Evolutionary conservation across 129 eudicot genomes (phyloP).

Genomic region (Helianthus annuus): DNA sequence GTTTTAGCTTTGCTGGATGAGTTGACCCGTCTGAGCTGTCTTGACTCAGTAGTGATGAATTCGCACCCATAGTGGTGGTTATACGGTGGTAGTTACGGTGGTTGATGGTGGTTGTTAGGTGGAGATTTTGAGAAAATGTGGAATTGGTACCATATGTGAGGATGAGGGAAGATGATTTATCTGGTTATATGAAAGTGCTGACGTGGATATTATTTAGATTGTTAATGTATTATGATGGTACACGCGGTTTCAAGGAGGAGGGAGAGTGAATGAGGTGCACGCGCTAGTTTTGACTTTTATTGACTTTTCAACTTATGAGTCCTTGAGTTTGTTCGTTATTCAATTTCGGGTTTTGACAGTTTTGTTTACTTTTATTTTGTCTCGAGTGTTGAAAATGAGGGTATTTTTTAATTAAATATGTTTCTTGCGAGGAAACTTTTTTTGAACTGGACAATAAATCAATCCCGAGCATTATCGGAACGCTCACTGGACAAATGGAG

Average conservation of each 20-base stretch:
- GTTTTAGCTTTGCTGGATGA: conserved; percentile 48
- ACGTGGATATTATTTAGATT: conserved; percentile 18
- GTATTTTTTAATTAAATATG: too few relatives aligned
- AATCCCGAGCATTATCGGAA: too few relatives aligned
- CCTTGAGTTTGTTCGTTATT: not conserved
- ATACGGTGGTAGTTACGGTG: conserved; percentile 14
- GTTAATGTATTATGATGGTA: not conserved
- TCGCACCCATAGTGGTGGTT: conserved; percentile 58
- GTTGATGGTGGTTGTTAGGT: conserved; percentile 15
- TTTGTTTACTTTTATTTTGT: too few relatives aligned
- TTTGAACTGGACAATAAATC: too few relatives aligned
- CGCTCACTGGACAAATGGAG: too few relatives aligned
- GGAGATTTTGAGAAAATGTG: conserved; percentile 23
- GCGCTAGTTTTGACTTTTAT: not conserved
- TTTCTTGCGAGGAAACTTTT: too few relatives aligned
- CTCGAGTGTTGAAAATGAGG: too few relatives aligned
- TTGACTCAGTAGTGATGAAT: conserved; percentile 38
- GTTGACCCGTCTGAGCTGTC: conserved; percentile 31
- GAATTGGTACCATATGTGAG: not conserved
- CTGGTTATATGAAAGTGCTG: conserved; percentile 18
- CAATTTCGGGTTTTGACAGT: too few relatives aligned
- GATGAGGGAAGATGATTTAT: conserved; percentile 22
- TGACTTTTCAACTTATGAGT: not conserved
- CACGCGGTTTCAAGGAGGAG: not conserved
- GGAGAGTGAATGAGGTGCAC: not conserved